Evolutionary conservation across 108 stramenopile species (phyloP).

Genomic region (Nitzschia inconspicua): DNA sequence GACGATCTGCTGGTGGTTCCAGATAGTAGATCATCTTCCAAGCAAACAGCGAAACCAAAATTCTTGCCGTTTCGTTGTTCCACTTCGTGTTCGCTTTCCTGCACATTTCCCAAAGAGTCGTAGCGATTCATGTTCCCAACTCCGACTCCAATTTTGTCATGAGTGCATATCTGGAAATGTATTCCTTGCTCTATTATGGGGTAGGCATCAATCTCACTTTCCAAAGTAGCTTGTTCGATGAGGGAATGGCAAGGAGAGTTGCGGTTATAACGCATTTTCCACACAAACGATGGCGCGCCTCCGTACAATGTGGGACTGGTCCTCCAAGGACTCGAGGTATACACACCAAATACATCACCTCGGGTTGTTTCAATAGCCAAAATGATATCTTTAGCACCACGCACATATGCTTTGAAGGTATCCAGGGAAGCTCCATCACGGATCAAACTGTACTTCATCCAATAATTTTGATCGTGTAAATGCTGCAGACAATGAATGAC

Average conservation of each 20-base stretch:
- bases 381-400: constrained; percentile 57
- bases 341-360: constrained; percentile 76
- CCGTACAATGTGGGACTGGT: constrained; percentile 62
- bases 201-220: constrained; percentile 78
- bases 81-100: not conserved
- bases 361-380: constrained; percentile 73
- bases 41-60: constrained; percentile 70
- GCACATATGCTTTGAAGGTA: constrained; percentile 54
- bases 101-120: constrained; percentile 12
- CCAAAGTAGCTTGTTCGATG: constrained; percentile 72
- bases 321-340: constrained; percentile 58
- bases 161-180: constrained; percentile 56
- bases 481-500: no score
- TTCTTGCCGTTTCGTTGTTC: constrained; percentile 13
- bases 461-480: constrained; percentile 45
- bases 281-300: constrained; percentile 57
- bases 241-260: constrained; percentile 47
- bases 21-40: constrained; percentile 54
- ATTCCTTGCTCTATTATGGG: constrained; percentile 41
- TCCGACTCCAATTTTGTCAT: constrained; percentile 56
- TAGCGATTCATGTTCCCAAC: constrained; percentile 17
- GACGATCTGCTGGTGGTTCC: constrained; percentile 66
- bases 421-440: constrained; percentile 76
- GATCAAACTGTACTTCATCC: constrained; percentile 75
- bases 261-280: constrained; percentile 67